phyloP scores from a whole-genome alignment of 1,139 yeast genomes.

The Waltiozyma sp. region DNA sequence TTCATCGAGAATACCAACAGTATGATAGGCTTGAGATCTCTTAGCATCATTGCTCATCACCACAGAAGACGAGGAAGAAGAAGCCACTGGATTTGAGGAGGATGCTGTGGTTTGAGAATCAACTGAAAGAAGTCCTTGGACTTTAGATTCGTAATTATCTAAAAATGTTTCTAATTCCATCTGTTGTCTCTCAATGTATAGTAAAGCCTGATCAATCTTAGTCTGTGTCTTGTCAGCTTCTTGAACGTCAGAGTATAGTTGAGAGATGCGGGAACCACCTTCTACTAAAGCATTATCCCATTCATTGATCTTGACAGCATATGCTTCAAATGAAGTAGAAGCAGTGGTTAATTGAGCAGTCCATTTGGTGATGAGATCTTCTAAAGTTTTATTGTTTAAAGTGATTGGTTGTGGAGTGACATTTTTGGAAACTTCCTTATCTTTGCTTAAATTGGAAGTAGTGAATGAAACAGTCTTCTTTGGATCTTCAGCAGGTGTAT shows the following conservation, averaged over 20 bases:
- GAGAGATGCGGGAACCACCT: conserved; percentile 78
- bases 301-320: conserved; percentile 60
- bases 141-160: conserved; percentile 79
- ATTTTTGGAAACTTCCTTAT: conserved; percentile 24
- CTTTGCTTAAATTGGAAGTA: conserved; percentile 13
- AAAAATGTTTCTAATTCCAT: conserved; percentile 77
- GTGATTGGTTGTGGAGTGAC: conserved; percentile 65
- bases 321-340: conserved; percentile 64
- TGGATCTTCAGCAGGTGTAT: conserved; percentile 13
- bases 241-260: conserved; percentile 65
- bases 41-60: conserved; percentile 51
- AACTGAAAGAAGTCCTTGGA: conserved; percentile 43
- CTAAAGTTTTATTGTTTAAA: conserved; percentile 82
- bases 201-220: conserved; percentile 77
- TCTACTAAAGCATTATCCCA: conserved; percentile 83
- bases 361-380: conserved; percentile 90
- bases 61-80: conserved; percentile 13
- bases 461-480: conserved; percentile 17
- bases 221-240: conserved; percentile 79
- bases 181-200: conserved; percentile 85
- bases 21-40: conserved; percentile 79
- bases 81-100: conserved; percentile 5
- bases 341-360: conserved; percentile 72
- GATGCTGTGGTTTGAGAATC: conserved; percentile 16
- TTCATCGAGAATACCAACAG: conserved; percentile 80